Conservation (phyloP, 805 yeast species). For the Kluyveromyces lactis region DNA sequence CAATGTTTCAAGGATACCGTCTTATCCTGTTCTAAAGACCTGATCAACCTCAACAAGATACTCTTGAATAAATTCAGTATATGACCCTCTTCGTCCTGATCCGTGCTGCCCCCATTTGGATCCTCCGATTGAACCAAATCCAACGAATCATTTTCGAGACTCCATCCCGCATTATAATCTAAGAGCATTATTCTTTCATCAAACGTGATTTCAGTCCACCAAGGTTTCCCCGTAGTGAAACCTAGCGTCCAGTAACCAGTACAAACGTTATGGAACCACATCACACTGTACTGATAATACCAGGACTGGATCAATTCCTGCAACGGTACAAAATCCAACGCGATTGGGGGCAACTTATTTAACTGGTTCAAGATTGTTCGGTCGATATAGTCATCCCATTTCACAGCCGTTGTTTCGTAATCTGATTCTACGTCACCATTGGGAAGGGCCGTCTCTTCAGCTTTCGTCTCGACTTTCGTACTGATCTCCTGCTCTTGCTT, state of each 20-base stretch:
- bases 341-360: conserved; percentile 10
- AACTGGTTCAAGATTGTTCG: conserved; percentile 19
- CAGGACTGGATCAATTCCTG: conserved; percentile 15
- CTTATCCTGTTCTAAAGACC: conserved; percentile 20
- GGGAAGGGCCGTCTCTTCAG: no score
- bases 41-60: conserved; percentile 15
- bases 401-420: conserved; percentile 6
- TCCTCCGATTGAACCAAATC: conserved; percentile 1
- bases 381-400: conserved; percentile 18
- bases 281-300: conserved; percentile 27
- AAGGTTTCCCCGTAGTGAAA: conserved; percentile 14
- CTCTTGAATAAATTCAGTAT: conserved; percentile 12
- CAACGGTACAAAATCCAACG: conserved; percentile 5
- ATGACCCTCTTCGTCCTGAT: conserved; percentile 6
- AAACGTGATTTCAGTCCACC: conserved; percentile 25
- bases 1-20: conserved; percentile 17
- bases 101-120: conserved; percentile 6
- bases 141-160: conserved; percentile 3
- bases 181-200: conserved; percentile 23
- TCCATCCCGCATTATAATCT: conserved; percentile 10
- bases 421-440: background rate
- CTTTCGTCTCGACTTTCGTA: no score
- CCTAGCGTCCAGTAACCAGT: conserved; percentile 19
- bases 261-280: conserved; percentile 28
- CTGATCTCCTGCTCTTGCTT: no score